Base-by-base conservation (phyloP, 805 yeast genomes). In the Lipomyces orientalis region DNA sequence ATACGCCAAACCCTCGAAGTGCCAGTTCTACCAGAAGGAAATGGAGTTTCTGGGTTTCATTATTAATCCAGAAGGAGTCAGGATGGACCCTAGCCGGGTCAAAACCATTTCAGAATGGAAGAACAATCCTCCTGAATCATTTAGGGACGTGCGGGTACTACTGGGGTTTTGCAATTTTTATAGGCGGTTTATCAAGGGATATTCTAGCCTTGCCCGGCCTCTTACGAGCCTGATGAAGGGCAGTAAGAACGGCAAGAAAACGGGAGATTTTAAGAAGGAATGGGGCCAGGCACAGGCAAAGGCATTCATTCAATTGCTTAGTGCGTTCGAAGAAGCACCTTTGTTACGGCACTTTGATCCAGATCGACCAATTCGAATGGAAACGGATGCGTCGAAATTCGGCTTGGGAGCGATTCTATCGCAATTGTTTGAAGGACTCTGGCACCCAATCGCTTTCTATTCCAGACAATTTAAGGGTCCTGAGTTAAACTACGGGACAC, bases 381-480 rank as follows among this genome's bases (percentile, higher is more conserved):
- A 52, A 8, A 22, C 55, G 1, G 55, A 52, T 22, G 55, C 55
- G 16, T 52, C 55, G 1, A 51, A 22, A 52, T 22, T 19, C 25
- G 16, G 55, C 33, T 52, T 51, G 55, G 55, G 55, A 22, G 55
- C 31, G 12, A 22, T 19, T 1, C 16, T 52, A 7, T 52, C 55
- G 1, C 55, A 52, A 8, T 9, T 22, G 12, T 22, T 52, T 22
- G 31, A 52, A 22, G 1, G 33, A 3, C 55, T 33, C 55, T 52
- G 55, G 55, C 55, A 52, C 55, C 55, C 55, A 22, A 52, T 52
- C 31, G 29, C 55, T 19, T 52, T 52, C 29, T 59, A 51, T 22
- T 64, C 67, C 29, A 57, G 39, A 46, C 63, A 60, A 34, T 37
- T 60, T 12, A 56, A 58, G 37, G 60, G 58, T 19, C 25, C 67